These are phyloP conservation scores for Trichomonas tenax DNA, from an alignment of 208 protist genomes.

Conservation along the genomic window DNA sequence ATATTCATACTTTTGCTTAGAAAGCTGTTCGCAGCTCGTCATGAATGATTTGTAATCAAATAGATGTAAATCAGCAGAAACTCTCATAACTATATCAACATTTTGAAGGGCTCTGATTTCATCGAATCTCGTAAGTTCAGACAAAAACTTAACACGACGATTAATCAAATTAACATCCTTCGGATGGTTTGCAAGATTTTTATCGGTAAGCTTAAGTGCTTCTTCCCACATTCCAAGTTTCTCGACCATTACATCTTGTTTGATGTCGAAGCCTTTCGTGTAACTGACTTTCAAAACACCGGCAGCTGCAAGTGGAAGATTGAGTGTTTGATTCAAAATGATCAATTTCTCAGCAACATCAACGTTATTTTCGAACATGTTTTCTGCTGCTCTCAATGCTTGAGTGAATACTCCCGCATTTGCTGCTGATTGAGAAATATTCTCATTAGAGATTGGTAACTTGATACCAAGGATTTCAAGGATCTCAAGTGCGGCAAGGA, in stretches of 20 bases:
- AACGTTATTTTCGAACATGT: not conserved
- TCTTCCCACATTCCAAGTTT: not conserved
- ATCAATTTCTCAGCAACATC: not conserved
- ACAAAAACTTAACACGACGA: not conserved
- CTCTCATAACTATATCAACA: not conserved
- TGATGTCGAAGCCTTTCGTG: not conserved
- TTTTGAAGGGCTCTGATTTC: not conserved
- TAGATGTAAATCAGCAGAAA: too few relatives aligned
- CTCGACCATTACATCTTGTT: not conserved
- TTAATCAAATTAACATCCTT: not conserved
- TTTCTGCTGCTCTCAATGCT: not conserved
- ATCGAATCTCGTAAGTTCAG: not conserved
- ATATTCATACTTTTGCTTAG: not conserved
- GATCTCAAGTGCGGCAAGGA: not conserved
- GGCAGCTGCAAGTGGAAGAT: not conserved
- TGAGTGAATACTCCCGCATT: not conserved
- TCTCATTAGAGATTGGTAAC: not conserved
- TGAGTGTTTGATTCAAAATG: not conserved
- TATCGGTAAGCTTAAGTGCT: not conserved
- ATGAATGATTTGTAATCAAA: not conserved
- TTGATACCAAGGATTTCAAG: not conserved
- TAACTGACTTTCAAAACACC: not conserved
- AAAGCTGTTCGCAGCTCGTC: not conserved
- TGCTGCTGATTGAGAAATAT: not conserved
- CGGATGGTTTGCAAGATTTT: not conserved